Base-by-base conservation (phyloP, 2,329 filamentous ascomycete species). In the Fonsecaea multimorphosa region DNA sequence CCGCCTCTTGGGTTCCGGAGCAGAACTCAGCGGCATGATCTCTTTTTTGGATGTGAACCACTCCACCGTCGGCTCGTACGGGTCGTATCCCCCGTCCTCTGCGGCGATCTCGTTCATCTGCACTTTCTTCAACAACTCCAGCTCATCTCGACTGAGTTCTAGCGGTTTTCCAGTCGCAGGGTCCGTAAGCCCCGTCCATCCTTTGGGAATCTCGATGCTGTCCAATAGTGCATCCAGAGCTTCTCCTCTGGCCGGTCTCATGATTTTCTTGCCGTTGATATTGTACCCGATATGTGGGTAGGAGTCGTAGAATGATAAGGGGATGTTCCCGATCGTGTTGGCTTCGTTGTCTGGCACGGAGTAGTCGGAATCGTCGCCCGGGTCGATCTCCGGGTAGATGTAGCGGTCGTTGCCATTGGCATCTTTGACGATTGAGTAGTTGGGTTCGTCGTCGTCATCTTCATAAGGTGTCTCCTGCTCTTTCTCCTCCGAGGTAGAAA, bases 281-380 rank as follows among this genome's bases (percentile, higher is more conserved):
- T 97, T 92, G 80, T 99, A 99, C 66, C 95, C 95, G 76, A 99
- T 97, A 77, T 99, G 95, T 58, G 95, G 95, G 76, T 97, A 99
- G 38, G 92, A 91, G 77, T 99, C 95, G 82, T 99, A 99, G 80
- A 97, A 98, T 2, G 91, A 90, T 57, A 98, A 82, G 4, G 93
- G 92, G 66, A 99, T 99, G 76, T 98, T 85, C 72, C 95, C 96
- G 73, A 99, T 97, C 0, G 95, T 98, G 80, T 99, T 99, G 58
- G 84, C 84, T 31, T 89, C 87, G 63, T 87, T 90, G 68, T 90
- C 87, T 2, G 89, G 89, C 76, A 97, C 94, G 2, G 91, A 91
- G 75, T 97, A 94, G 79, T 99, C 96, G 1, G 93, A 97, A 75
- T 98, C 95, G 79, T 99, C 97, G 61, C 93, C 89, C 2, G 94